These are phyloP conservation scores for Blastocystis sp. DNA, from an alignment of 352 stramenopile genomes.

Conservation along the genomic window DNA sequence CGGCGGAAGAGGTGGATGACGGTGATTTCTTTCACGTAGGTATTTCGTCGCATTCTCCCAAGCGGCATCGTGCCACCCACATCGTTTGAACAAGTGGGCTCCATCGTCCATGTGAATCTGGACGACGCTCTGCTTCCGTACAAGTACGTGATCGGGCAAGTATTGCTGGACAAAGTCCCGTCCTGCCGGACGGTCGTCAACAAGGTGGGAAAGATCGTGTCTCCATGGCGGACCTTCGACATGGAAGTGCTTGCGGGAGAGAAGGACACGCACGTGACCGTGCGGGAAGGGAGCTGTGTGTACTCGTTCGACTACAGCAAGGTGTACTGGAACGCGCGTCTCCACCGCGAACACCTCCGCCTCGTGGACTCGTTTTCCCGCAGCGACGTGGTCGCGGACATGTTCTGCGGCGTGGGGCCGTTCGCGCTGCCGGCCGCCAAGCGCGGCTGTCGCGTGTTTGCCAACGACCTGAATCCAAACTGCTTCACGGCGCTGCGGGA, in stretches of 20 bases:
- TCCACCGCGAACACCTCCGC: conserved; percentile 74
- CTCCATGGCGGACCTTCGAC: conserved; percentile 76
- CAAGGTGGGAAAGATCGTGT: conserved; percentile 87
- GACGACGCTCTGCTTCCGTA: conserved; percentile 80
- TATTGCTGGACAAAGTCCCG: conserved; percentile 86
- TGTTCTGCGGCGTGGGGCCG: conserved; percentile 78
- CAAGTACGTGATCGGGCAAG: conserved; percentile 87
- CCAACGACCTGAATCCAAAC: conserved; percentile 76
- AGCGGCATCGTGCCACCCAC: conserved; percentile 73
- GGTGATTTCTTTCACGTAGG: neutral
- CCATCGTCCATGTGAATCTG: conserved; percentile 91
- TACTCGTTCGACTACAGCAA: conserved; percentile 77
- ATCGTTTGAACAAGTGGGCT: conserved; percentile 85
- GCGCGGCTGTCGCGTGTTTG: conserved; percentile 68
- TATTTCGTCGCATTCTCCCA: conserved; percentile 64
- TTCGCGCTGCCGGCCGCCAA: conserved; percentile 74
- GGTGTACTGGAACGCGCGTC: conserved; percentile 77
- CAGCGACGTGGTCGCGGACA: conserved; percentile 69
- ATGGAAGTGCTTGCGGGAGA: conserved; percentile 78
- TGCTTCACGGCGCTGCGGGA: conserved; percentile 69
- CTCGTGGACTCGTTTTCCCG: conserved; percentile 66
- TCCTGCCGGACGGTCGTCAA: conserved; percentile 87
- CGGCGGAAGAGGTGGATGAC: conserved; percentile 62
- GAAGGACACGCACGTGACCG: conserved; percentile 69
- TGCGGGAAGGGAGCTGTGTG: conserved; percentile 71